A percentile compares a stretch with the other conserved stretches of the same genome.
These are phyloP conservation scores for Trypanosoma rangeli DNA, from an alignment of 208 protist genomes.

Conservation along the genomic window DNA sequence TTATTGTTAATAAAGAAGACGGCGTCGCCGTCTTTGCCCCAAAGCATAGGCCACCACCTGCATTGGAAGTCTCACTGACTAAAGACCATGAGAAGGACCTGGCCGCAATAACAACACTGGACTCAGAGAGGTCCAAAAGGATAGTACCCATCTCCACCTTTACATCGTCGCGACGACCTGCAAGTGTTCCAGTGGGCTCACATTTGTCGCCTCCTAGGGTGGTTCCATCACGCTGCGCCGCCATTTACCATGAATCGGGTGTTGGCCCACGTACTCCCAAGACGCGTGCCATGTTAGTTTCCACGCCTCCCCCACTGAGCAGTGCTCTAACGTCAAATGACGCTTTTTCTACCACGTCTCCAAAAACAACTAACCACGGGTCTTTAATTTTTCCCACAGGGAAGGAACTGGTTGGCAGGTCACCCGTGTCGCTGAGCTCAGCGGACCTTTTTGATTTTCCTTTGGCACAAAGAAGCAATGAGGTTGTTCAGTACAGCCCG, in stretches of 20 bases:
- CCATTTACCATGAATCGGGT: constrained; percentile 11
- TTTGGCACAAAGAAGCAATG: not conserved
- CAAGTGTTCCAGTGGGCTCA: not conserved
- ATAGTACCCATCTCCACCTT: not conserved
- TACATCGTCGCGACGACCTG: not conserved
- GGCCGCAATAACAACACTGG: not conserved
- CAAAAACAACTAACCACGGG: not conserved
- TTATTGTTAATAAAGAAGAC: constrained; percentile 39
- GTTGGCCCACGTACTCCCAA: constrained; percentile 17
- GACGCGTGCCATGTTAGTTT: constrained; percentile 2
- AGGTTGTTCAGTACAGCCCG: not conserved
- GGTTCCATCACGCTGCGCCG: not conserved
- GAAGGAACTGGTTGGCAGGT: not conserved
- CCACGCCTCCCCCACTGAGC: not conserved
- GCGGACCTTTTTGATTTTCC: not conserved
- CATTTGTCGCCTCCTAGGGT: not conserved
- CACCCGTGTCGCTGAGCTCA: not conserved
- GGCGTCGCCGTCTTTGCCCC: constrained; percentile 50
- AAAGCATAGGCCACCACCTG: constrained; percentile 1
- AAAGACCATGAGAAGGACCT: not conserved
- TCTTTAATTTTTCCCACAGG: not conserved
- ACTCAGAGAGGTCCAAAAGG: not conserved
- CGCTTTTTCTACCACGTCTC: not conserved
- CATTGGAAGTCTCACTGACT: not conserved
- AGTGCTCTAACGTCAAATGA: not conserved